Percentiles rank a stretch among this genome's conserved stretches.
Evolutionary conservation across 23 red algal genomes (phyloP).

Genomic region (Gracilariopsis chorda): DNA sequence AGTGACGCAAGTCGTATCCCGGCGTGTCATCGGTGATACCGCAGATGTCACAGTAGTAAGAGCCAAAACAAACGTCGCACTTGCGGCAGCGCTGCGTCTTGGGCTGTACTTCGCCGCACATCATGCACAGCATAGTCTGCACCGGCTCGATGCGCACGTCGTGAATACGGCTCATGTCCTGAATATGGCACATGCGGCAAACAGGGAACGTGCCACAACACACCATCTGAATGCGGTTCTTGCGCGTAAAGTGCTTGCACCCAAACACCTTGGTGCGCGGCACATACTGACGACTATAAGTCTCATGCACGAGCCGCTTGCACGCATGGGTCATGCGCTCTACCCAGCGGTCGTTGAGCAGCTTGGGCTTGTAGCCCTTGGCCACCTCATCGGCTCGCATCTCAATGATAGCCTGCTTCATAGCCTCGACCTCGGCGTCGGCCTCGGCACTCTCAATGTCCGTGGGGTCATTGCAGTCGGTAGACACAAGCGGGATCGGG

Average conservation of each 20-base stretch:
- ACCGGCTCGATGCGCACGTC: constrained; percentile 71
- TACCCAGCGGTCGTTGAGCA: constrained; percentile 47
- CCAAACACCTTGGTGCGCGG: constrained; percentile 43
- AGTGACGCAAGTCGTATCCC: constrained; percentile 54
- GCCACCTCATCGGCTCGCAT: constrained; percentile 61
- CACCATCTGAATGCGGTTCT: constrained; percentile 68
- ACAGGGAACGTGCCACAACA: constrained; percentile 70
- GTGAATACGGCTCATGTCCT: constrained; percentile 60
- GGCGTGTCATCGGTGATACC: constrained; percentile 63
- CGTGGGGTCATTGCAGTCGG: background rate
- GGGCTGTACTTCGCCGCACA: constrained; percentile 63
- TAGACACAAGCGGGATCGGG: background rate
- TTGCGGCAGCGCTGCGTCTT: constrained; percentile 65
- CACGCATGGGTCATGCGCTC: constrained; percentile 24
- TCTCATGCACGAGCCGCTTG: constrained; percentile 37
- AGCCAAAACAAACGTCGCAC: constrained; percentile 52
- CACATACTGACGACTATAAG: constrained; percentile 51
- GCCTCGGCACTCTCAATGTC: constrained; percentile 24
- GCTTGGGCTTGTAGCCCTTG: constrained; percentile 36
- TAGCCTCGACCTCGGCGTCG: constrained; percentile 42
- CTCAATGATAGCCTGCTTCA: constrained; percentile 70
- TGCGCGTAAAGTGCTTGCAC: constrained; percentile 57
- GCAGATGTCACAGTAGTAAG: constrained; percentile 65
- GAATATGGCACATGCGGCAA: constrained; percentile 72
- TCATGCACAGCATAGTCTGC: constrained; percentile 69